Conservation (phyloP, 2,329 filamentous ascomycete species). For the Diaporthe sp. region DNA sequence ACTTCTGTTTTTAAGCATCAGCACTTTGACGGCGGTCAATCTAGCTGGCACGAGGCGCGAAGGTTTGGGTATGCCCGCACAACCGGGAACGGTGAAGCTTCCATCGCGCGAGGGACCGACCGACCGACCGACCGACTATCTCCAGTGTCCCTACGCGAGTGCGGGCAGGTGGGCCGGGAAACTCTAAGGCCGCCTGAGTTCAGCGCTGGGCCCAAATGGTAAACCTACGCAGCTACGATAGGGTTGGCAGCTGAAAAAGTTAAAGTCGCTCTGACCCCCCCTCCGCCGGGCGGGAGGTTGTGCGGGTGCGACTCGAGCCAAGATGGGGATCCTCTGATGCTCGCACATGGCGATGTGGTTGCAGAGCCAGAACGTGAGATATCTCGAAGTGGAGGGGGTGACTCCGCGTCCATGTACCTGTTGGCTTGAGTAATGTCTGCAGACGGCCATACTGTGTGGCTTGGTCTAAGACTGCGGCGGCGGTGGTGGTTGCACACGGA, state of each 20-base stretch:
- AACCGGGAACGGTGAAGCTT: slow-evolving; percentile 11
- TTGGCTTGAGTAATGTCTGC: background rate
- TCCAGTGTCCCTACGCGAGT: background rate
- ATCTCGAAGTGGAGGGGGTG: background rate
- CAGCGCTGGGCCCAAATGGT: slow-evolving; percentile 2
- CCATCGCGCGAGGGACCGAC: background rate
- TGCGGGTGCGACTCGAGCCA: slow-evolving; percentile 22
- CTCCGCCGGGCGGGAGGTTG: slow-evolving; percentile 28
- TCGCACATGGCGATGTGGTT: background rate
- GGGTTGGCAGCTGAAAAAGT: slow-evolving; percentile 33
- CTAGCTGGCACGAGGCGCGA: slow-evolving; percentile 24
- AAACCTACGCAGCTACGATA: background rate
- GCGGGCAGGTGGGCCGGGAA: slow-evolving; percentile 17
- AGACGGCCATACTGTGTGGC: slow-evolving; percentile 16
- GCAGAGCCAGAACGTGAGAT: background rate
- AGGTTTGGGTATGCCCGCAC: slow-evolving; percentile 21
- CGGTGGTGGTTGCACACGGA: background rate
- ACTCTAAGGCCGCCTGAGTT: slow-evolving; percentile 25
- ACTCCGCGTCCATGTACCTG: slow-evolving; percentile 23
- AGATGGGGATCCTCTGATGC: slow-evolving; percentile 20
- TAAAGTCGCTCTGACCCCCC: slow-evolving; percentile 30
- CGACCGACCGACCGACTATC: background rate
- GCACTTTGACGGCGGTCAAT: slow-evolving; percentile 18
- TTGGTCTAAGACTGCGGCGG: slow-evolving; percentile 21
- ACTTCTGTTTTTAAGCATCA: background rate